phyloP scores from a whole-genome alignment of 2,329 filamentous ascomycete species.

The Fusarium pseudonygamai region DNA sequence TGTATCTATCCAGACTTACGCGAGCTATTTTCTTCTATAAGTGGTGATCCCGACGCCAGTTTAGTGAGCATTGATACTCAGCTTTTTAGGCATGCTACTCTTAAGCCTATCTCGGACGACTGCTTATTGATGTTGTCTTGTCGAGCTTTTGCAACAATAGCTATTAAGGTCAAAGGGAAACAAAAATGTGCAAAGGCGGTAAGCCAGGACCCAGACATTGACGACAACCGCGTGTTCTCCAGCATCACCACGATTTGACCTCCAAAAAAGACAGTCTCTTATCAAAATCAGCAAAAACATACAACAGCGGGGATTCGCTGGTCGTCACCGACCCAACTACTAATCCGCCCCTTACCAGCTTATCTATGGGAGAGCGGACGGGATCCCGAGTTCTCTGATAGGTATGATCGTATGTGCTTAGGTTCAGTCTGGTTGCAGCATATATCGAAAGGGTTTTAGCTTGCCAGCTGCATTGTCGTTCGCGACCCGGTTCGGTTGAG shows the following conservation, averaged over 20 bases:
- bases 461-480: too few species aligned
- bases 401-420: not conserved
- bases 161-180: not conserved
- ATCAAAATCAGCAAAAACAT: not conserved
- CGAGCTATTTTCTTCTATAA: fast-evolving
- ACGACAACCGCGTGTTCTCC: fast-evolving
- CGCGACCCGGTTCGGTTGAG: not conserved
- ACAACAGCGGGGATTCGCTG: not conserved
- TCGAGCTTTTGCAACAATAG: not conserved
- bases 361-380: not conserved
- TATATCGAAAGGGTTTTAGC: fast-evolving
- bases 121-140: fast-evolving
- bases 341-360: not conserved
- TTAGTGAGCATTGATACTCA: not conserved
- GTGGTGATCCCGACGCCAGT: not conserved
- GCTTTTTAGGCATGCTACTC: not conserved
- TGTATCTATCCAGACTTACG: fast-evolving
- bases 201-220: too few species aligned
- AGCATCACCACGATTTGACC: not conserved
- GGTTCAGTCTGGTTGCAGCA: fast-evolving
- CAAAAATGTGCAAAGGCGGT: fast-evolving
- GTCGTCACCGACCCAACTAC: not conserved
- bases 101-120: not conserved
- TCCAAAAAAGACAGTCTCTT: not conserved
- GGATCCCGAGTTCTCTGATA: not conserved